Evolutionary conservation across 2,329 filamentous ascomycete species (phyloP), one percentile per base, ranked within the genome.

Genomic region (Colletotrichum liaoningense): DNA sequence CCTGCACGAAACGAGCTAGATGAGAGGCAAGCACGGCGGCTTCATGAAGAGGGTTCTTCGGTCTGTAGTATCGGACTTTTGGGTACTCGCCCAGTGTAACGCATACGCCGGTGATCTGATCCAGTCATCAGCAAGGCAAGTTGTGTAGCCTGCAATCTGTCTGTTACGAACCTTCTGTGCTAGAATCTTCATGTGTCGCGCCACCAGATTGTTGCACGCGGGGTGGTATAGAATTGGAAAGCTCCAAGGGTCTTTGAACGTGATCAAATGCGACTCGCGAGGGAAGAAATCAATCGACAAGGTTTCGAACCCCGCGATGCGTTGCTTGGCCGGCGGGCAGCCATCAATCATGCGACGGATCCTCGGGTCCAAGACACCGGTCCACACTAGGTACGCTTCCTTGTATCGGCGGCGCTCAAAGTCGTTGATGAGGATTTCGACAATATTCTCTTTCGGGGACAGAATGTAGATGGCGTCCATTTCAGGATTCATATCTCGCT

Each of bases 391-490:
- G 83, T 92, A 96, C 63, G 91, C 89, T 79, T 89, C 93, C 76
- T 91, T 89, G 84, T 99, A 99, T 80, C 94, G 91, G 77, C 91
- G 90, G 78, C 93, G 91, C 79, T 97, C 94, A 75, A 98, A 93
- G 82, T 99, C 97, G 79, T 95, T 95, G 84, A 98, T 91, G 59
- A 99, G 87, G 81, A 95, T 98, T 79, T 98, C 96, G 79, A 98
- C 93, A 75, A 98, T 94, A 81, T 98, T 94, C 7, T 94, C 88
- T 78, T 94, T 90, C 9, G 97, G 94, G 0, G 95, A 93, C 70
- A 99, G 89, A 74, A 99, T 88, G 85, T 98, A 99, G 77, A 99
- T 91, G 78, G 95, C 97, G 83, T 98, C 97, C 91, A 97, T 98
- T 78, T 94, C 93, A 69, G 92, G 92, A 81, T 98, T 97, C 80